Base-by-base conservation (phyloP, 2,329 filamentous ascomycete species). In the Fusarium goolgardi region DNA sequence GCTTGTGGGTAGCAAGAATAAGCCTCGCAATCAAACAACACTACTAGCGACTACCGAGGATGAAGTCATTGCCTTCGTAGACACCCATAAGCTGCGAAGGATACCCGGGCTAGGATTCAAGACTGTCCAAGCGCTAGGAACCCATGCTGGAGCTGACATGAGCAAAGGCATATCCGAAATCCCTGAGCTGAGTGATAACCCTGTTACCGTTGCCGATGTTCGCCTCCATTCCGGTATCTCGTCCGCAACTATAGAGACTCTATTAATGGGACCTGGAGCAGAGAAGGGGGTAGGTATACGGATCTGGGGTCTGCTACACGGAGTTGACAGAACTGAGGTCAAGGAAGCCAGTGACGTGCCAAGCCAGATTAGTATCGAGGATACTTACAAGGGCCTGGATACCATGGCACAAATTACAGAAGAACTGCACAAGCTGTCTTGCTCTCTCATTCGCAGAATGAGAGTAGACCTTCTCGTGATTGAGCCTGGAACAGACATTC, bases 311-410 rank as follows among this genome's bases (percentile, higher is more conserved):
- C 82, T 97, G 9, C 80, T 98, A 3, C 90, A 97, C 76, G 95
- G 94, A 8, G 83, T 93, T 29, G 95, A 98, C 76, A 81, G 88
- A 53, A 84, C 86, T 1, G 89, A 92, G 60, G 93, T 98, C 20
- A 88, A 89, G 50, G 84, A 89, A 65, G 91, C 89, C 3, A 87
- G 87, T 70, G 86, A 89, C 44, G 79, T 96, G 2, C 95, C 95
- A 0, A 89, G 88, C 2, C 94, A 97, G 78, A 96, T 98, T 75
- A 96, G 93, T 77, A 96, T 98, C 67, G 95, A 98, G 76, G 94
- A 98, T 78, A 96, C 93, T 18, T 98, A 97, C 46, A 85, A 87
- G 25, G 88, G 89, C 18, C 81, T 97, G 2, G 86, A 91, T 69
- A 88, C 84, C 0, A 76, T 90, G 52, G 78, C 86, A 1, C 85